phyloP scores from a whole-genome alignment of 768 basidiomycete genomes.

The Mycena epipterygia region DNA sequence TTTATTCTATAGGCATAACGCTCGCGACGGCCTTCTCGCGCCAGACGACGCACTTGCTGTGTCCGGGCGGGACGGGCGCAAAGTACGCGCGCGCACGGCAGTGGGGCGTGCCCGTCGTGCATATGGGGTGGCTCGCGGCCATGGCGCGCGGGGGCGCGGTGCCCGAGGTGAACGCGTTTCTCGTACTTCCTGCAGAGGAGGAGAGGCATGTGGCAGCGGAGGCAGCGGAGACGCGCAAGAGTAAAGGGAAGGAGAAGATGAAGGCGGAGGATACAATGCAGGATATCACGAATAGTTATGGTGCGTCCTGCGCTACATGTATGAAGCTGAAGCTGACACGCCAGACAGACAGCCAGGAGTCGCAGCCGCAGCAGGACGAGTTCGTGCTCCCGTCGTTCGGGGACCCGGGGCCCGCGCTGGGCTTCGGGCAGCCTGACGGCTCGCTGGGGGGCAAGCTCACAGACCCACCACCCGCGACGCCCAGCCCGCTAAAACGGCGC shows the following conservation, averaged over 20 bases:
- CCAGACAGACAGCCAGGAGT: constrained; percentile 12
- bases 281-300: constrained; percentile 63
- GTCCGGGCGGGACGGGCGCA: constrained; percentile 74
- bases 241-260: constrained; percentile 43
- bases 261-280: constrained; percentile 44
- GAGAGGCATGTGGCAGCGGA: no score
- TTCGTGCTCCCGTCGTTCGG: no score
- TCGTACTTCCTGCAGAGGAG: not conserved
- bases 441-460: constrained; percentile 39
- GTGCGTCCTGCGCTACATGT: constrained; percentile 21
- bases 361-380: not conserved
- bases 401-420: not conserved
- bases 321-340: not conserved
- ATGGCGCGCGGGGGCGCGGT: not conserved
- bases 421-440: constrained; percentile 52
- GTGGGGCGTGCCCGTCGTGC: constrained; percentile 77
- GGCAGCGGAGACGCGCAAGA: constrained; percentile 41
- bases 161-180: not conserved
- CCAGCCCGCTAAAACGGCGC: constrained; percentile 27
- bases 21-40: constrained; percentile 61
- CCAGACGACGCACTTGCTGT: constrained; percentile 84
- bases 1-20: not conserved
- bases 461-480: not conserved
- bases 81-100: constrained; percentile 86
- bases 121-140: not conserved